Evolutionary conservation across 106 monocot species (phyloP).

Genomic region (Acorus calamus): DNA sequence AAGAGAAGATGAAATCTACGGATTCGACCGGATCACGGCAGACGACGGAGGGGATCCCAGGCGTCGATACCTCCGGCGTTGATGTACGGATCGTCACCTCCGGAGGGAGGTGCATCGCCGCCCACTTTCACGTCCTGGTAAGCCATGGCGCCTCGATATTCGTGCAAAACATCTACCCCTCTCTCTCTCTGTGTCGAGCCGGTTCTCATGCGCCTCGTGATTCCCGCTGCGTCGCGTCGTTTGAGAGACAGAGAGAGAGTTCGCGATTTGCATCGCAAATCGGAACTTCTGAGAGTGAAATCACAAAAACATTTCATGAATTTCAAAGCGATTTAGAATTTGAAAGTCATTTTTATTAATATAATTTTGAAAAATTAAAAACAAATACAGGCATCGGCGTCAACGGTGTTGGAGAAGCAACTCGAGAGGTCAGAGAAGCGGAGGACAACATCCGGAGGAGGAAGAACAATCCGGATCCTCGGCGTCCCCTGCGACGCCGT

Average conservation of each 20-base stretch:
- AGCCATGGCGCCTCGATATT: background rate
- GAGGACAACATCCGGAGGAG: background rate
- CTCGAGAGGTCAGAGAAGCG: slow-evolving; percentile 8
- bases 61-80: background rate
- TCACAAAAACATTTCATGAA: too few relatives aligned
- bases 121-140: slow-evolving; percentile 46
- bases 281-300: too few relatives aligned
- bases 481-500: slow-evolving; percentile 69
- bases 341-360: background rate
- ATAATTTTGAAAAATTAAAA: background rate
- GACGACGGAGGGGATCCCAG: too few relatives aligned
- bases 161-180: background rate
- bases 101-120: slow-evolving; percentile 41
- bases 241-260: too few relatives aligned
- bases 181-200: background rate
- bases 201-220: background rate
- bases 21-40: too few relatives aligned
- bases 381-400: slow-evolving; percentile 38
- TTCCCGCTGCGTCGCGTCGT: background rate
- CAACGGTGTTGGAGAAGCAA: slow-evolving; percentile 64
- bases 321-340: background rate
- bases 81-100: slow-evolving; percentile 46
- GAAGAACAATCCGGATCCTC: slow-evolving; percentile 26
- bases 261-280: too few relatives aligned
- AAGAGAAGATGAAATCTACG: too few relatives aligned